These are phyloP conservation scores for Miscanthus lutarioriparius DNA, from an alignment of 176 grass and related monocot genomes.

Conservation along the genomic window DNA sequence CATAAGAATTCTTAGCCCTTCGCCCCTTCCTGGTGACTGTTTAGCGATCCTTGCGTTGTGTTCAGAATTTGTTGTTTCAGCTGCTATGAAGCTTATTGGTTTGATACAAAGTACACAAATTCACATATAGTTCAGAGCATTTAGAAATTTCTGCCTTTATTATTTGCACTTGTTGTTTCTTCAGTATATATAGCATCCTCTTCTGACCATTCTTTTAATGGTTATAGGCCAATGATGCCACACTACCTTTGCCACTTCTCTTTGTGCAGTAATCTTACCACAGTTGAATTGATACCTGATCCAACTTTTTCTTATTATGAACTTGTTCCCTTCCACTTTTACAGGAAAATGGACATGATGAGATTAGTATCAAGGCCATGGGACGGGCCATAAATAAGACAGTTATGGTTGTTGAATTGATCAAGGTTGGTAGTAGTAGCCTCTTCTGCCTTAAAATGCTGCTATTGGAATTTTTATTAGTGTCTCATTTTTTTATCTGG, in stretches of 20 bases:
- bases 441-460: neutral
- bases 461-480: neutral
- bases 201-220: neutral
- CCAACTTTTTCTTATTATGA: neutral
- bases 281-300: neutral
- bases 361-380: constrained; percentile 86
- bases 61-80: neutral
- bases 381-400: constrained; percentile 85
- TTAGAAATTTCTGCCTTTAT: constrained; percentile 4
- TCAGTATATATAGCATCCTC: neutral
- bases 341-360: constrained; percentile 73
- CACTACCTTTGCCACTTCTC: neutral
- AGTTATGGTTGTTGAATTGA: constrained; percentile 80
- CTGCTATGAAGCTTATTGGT: neutral
- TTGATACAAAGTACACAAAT: constrained; percentile 1
- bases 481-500: constrained; percentile 10
- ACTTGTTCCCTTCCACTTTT: neutral
- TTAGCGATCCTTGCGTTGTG: neutral
- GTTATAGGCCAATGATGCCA: neutral
- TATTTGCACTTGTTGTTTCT: neutral
- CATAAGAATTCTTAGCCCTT: neutral
- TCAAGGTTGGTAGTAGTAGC: constrained; percentile 52
- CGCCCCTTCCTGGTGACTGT: neutral
- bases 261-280: neutral
- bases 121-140: neutral